Percentiles rank a stretch among this genome's conserved stretches.
Evolutionary conservation across 2,329 filamentous ascomycete genomes (phyloP).

Genomic region (Hypoxylon sp.): DNA sequence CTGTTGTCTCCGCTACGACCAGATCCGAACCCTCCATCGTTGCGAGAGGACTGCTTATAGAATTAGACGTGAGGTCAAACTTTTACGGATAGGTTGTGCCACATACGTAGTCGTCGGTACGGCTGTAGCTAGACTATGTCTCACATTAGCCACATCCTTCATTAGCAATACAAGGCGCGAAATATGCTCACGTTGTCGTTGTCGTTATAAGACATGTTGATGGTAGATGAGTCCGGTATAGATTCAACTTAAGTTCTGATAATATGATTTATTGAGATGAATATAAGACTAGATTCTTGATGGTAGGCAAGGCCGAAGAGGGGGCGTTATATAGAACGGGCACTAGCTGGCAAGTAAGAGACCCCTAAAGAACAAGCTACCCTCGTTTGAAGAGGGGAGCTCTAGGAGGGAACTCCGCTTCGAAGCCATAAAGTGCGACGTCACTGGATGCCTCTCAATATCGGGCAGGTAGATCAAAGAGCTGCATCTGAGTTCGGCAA

Average conservation of each 20-base stretch:
- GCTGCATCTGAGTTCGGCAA: slow-evolving; percentile 41
- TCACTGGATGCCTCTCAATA: slow-evolving; percentile 35
- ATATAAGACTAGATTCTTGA: background rate
- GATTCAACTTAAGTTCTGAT: slow-evolving; percentile 1
- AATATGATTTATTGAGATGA: background rate
- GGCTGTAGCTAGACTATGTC: slow-evolving; percentile 45
- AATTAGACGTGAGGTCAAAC: slow-evolving; percentile 7
- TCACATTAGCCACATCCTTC: slow-evolving; percentile 22
- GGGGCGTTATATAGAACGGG: slow-evolving; percentile 44
- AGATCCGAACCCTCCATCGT: slow-evolving; percentile 38
- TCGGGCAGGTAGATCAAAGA: slow-evolving; percentile 29
- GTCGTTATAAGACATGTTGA: slow-evolving; percentile 63
- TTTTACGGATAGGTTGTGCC: background rate
- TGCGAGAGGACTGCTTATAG: slow-evolving; percentile 23
- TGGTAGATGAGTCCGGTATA: slow-evolving; percentile 3
- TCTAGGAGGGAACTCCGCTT: slow-evolving; percentile 32
- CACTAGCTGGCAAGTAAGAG: slow-evolving; percentile 21
- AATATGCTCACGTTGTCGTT: slow-evolving; percentile 55
- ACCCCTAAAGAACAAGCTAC: slow-evolving; percentile 27
- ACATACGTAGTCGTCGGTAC: slow-evolving; percentile 34
- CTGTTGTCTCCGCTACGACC: slow-evolving; percentile 38
- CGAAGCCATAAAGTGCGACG: slow-evolving; percentile 27
- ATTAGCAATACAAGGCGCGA: background rate
- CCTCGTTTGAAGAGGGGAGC: slow-evolving; percentile 40
- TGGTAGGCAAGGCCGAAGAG: slow-evolving; percentile 9